Evolutionary conservation across 108 stramenopile species (phyloP), one percentile per base, ranked within the genome.

Genomic region (Pseudonitzschia multiseries): DNA sequence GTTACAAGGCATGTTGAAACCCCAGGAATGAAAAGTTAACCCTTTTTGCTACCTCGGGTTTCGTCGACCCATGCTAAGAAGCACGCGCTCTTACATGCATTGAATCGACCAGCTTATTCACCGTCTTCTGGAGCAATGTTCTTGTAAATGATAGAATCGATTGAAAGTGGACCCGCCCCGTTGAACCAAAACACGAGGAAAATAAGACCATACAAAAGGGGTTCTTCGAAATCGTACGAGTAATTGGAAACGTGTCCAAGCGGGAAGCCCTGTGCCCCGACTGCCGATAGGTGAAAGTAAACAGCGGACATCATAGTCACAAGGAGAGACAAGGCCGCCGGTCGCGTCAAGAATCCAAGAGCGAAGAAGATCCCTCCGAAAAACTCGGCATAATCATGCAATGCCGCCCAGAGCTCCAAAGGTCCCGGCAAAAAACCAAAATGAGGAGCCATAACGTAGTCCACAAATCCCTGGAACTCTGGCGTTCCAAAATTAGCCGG

Each of bases 161-260:
- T 63, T 1, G 78, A 79, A 32, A 80, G 70, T 29, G 78, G 79
- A 57, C 79, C 83, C 24, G 79, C 71, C 18, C 83, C 83, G 63
- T 84, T 84, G 77, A 84, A 84, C 79, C 79, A 84, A 69, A 80
- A 84, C 48, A 81, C 64, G 42, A 80, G 17, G 57, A 84, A 84
- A 46, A 84, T 80, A 0, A 80, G 71, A 56, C 59, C 32, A 44
- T 84, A 84, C 36, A 84, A 32, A 22, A 75, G 50, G 22, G 83
- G 83, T 57, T 84, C 83, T 57, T 84, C 83, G 64, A 84, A 84
- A 52, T 84, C 79, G 42, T 84, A 84, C 0, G 76, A 77, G 53
- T 81, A 84, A 42, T 81, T 84, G n/a, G 71, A 52, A 9, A 84
- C 83, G 61, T 84, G 83, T 31, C 83, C 83, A 46, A 80, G 57